phyloP scores from a whole-genome alignment of 1,139 yeast genomes.

The Wickerhamiella pararugosa region DNA sequence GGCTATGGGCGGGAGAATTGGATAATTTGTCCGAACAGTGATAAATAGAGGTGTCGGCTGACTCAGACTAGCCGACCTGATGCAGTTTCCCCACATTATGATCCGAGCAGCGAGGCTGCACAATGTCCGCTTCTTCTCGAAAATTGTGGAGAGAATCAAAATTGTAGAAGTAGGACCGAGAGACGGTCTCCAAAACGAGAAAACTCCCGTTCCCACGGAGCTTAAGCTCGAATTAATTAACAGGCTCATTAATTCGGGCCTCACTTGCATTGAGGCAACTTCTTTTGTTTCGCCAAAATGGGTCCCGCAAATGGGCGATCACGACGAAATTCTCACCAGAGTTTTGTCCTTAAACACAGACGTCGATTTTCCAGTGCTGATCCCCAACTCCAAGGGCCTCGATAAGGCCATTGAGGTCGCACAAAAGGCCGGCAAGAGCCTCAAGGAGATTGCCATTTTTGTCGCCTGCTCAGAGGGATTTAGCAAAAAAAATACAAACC shows the following conservation, averaged over 20 bases:
- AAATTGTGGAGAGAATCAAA: slow-evolving; percentile 7
- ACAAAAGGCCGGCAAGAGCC: slow-evolving; percentile 11
- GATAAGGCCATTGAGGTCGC: slow-evolving; percentile 20
- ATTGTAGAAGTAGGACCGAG: slow-evolving; percentile 26
- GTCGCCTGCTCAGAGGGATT: slow-evolving; percentile 27
- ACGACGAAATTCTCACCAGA: slow-evolving; percentile 6
- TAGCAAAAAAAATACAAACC: slow-evolving; percentile 23
- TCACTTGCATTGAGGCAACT: slow-evolving; percentile 22
- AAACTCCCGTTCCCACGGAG: slow-evolving; percentile 20
- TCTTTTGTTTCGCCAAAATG: slow-evolving; percentile 28
- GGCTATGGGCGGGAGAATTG: too few relatives aligned
- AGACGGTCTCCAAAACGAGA: slow-evolving; percentile 27
- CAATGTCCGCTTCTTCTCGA: too few relatives aligned
- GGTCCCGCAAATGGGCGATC: slow-evolving; percentile 27
- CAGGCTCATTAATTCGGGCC: slow-evolving; percentile 21
- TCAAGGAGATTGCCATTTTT: slow-evolving; percentile 24
- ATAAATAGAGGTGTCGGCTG: too few relatives aligned
- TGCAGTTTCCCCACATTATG: too few relatives aligned
- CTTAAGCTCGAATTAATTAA: slow-evolving; percentile 22
- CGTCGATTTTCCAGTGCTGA: slow-evolving; percentile 21
- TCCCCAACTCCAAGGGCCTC: slow-evolving; percentile 23
- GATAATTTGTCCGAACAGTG: too few relatives aligned
- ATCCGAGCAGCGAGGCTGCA: too few relatives aligned
- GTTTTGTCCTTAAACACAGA: background rate
- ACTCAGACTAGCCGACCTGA: too few relatives aligned